phyloP scores from a whole-genome alignment of 495 filamentous ascomycete genomes.

The Penicillium diatomitis region DNA sequence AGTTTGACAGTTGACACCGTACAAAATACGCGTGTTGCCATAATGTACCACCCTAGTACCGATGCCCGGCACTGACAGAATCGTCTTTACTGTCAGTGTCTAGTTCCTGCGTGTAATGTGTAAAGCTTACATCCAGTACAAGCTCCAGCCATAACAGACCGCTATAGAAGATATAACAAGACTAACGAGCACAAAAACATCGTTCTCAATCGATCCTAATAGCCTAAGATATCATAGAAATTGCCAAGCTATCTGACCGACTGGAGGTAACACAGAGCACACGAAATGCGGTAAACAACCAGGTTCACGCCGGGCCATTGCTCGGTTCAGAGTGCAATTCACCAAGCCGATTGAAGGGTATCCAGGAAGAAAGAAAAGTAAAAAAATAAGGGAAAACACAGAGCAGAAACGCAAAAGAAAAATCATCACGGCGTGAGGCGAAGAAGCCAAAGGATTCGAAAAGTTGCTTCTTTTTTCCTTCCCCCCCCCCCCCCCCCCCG shows the following conservation, averaged over 20 bases:
- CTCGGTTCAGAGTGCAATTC: slow-evolving; percentile 3
- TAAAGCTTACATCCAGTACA: background rate
- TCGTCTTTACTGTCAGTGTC: background rate
- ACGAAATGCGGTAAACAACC: background rate
- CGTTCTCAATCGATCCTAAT: too few relatives aligned
- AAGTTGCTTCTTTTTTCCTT: too few relatives aligned
- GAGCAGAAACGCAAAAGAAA: background rate
- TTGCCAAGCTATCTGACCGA: too few relatives aligned
- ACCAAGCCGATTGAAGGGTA: slow-evolving; percentile 20
- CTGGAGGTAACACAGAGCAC: background rate
- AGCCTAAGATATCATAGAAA: too few relatives aligned
- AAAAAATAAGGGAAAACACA: background rate
- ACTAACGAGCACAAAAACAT: background rate
- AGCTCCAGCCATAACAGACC: background rate
- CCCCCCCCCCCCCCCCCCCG: too few relatives aligned
- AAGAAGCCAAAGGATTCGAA: too few relatives aligned
- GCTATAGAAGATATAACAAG: background rate
- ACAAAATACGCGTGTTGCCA: too few relatives aligned
- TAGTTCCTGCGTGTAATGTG: background rate
- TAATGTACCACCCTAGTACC: background rate
- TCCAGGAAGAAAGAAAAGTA: slow-evolving; percentile 14
- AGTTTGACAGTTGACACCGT: too few relatives aligned
- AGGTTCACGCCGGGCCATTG: slow-evolving; percentile 6
- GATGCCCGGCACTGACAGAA: background rate
- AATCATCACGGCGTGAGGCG: background rate